Evolutionary conservation across 2,329 filamentous ascomycete species (phyloP).

Genomic region (Zymoseptoria crescenta): DNA sequence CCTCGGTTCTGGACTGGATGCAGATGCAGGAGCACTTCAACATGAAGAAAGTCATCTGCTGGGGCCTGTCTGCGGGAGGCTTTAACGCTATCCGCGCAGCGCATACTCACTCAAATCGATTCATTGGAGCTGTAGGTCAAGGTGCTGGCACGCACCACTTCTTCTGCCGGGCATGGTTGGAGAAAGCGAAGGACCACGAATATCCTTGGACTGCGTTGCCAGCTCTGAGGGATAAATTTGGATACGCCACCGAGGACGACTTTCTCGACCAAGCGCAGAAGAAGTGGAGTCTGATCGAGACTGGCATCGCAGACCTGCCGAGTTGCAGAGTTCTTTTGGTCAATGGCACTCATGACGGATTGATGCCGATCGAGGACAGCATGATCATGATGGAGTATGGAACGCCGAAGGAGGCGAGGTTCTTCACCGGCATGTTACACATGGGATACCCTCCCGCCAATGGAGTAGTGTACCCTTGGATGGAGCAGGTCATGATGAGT

Average conservation of each 20-base stretch:
- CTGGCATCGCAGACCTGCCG: constrained; percentile 48
- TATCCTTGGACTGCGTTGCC: constrained; percentile 36
- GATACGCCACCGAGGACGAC: constrained; percentile 49
- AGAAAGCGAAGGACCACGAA: constrained; percentile 56
- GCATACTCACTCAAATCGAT: constrained; percentile 52
- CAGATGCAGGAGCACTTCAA: constrained; percentile 45
- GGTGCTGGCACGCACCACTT: constrained; percentile 58
- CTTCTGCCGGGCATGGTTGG: constrained; percentile 52
- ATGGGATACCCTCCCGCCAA: constrained; percentile 62
- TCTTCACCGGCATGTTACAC: constrained; percentile 54
- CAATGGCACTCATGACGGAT: constrained; percentile 53
- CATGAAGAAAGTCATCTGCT: constrained; percentile 50
- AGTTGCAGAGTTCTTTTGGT: constrained; percentile 53
- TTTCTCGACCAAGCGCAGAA: constrained; percentile 49
- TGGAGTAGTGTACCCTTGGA: constrained; percentile 51
- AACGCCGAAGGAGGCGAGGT: constrained; percentile 56
- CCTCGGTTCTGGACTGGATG: constrained; percentile 56
- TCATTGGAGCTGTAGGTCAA: constrained; percentile 54
- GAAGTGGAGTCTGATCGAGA: constrained; percentile 56
- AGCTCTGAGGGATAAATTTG: constrained; percentile 53
- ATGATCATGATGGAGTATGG: constrained; percentile 59
- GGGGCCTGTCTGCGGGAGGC: constrained; percentile 59
- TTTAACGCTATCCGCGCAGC: constrained; percentile 61
- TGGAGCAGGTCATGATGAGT: constrained; percentile 46
- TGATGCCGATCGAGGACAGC: constrained; percentile 62